phyloP scores from a whole-genome alignment of 1,284 basidiomycete species.

The Trametes pubescens region DNA sequence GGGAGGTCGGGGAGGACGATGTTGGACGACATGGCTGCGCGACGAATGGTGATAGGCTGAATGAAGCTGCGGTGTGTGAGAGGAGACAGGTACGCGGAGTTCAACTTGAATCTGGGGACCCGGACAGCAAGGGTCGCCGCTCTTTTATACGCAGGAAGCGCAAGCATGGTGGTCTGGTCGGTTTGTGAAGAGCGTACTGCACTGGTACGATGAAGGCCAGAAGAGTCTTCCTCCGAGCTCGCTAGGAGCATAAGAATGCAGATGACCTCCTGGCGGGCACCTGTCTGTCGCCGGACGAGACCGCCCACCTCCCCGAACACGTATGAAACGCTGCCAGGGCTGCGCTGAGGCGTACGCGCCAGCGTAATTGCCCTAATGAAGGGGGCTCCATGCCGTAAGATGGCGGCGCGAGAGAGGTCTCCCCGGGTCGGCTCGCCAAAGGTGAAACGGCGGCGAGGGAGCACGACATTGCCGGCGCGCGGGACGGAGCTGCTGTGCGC shows the following conservation, averaged over 20 bases:
- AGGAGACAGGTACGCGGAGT: neutral
- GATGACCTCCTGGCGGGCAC: neutral
- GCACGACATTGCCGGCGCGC: slow-evolving; percentile 1
- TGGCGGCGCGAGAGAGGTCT: neutral
- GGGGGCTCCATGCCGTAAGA: neutral
- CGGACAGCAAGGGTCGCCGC: slow-evolving; percentile 4
- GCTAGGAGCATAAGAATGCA: slow-evolving; percentile 1
- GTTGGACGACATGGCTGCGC: slow-evolving; percentile 31
- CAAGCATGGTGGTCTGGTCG: slow-evolving; percentile 10
- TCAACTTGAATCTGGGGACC: neutral
- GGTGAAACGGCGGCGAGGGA: neutral
- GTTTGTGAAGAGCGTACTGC: too few relatives aligned
- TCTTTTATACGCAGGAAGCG: slow-evolving; percentile 15
- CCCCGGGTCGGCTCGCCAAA: neutral
- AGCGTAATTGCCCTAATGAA: neutral
- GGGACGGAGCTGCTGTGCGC: slow-evolving; percentile 1
- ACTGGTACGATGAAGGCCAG: neutral
- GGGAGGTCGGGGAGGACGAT: slow-evolving; percentile 47
- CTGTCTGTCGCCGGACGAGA: neutral
- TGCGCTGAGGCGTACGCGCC: neutral
- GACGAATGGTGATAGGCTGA: neutral
- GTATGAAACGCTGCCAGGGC: neutral
- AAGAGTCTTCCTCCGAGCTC: neutral
- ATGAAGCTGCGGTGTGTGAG: neutral
- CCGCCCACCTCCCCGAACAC: neutral